Evolutionary conservation across 2,329 filamentous ascomycete genomes (phyloP), one percentile per base, ranked within the genome.

Genomic region (Fusarium pseudograminearum): DNA sequence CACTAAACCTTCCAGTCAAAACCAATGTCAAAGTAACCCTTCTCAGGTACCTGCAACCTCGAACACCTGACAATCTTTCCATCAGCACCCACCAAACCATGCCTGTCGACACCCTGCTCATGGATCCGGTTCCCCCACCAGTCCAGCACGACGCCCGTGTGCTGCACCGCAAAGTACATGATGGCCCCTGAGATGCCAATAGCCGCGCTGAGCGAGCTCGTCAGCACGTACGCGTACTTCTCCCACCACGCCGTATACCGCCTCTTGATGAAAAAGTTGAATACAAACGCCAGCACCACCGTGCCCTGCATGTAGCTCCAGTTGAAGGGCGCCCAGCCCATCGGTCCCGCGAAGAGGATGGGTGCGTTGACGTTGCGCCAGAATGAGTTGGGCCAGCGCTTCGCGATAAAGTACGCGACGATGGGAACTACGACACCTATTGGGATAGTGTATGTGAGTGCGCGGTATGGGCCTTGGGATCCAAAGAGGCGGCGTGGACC

Each of bases 401-500:
- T 73, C 3, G 59, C 28, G 1, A 62, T 18, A 7, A 53, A 60
- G 47, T 75, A 76, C 7, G 65, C 42, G 3, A 46, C 8, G 11
- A 75, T 50, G 4, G 74, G 73, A 4, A 77, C 56, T 9, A 72
- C 3, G 7, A 67, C 12, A 1, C 71, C 74, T 0, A 73, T 5
- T 0, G 70, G 73, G 12, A 76, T 69, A 5, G 44, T 40, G 47
- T 73, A 76, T 2, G 59, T 69, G 34, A 74, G 20, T 2, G 61
- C 38, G 1, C 57, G 64, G 47, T 74, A 77, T 2, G 69, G 68
- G 0, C 56, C 70, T 31, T 65, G 50, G 2, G 38, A 46, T 1
- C 68, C 73, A 16, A 92, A 92, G 72, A 92, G 87, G 36, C 89
- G 85, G 6, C 81, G 78, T 1, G 90, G 90, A 0, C 90, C 90